A percentile compares a stretch with the other conserved stretches of the same genome.
Evolutionary conservation across 2,329 filamentous ascomycete species (phyloP).

Genomic region (Monilinia fructigena): DNA sequence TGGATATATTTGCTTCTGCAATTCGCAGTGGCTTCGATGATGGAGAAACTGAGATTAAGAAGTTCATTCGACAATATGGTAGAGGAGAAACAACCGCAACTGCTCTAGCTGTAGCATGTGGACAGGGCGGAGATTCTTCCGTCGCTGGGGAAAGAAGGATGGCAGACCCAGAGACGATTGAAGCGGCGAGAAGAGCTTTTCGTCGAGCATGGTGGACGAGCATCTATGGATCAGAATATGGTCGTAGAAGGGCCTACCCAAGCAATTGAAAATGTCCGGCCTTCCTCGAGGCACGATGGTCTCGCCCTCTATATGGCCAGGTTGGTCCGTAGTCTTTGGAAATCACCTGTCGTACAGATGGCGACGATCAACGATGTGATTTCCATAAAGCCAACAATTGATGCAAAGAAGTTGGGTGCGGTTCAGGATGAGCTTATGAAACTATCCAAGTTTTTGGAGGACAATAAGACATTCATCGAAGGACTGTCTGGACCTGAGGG

Average conservation of each 20-base stretch:
- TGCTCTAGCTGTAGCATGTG: conserved; percentile 90
- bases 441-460: conserved; percentile 76
- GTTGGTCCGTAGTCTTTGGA: conserved; percentile 88
- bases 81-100: conserved; percentile 86
- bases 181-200: conserved; percentile 86
- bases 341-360: conserved; percentile 64
- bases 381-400: conserved; percentile 65
- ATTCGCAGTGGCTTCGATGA: conserved; percentile 75
- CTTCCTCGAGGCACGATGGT: conserved; percentile 86
- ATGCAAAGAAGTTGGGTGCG: conserved; percentile 64
- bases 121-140: conserved; percentile 75
- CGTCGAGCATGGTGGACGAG: conserved; percentile 88
- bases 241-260: conserved; percentile 58
- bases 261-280: conserved; percentile 76
- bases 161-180: conserved; percentile 81
- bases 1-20: conserved; percentile 86
- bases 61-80: conserved; percentile 83
- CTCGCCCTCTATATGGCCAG: conserved; percentile 84
- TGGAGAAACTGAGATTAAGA: conserved; percentile 77
- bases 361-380: conserved; percentile 59
- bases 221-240: conserved; percentile 77
- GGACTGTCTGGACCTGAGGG: conserved; percentile 89
- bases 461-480: conserved; percentile 90
- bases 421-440: conserved; percentile 80
- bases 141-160: conserved; percentile 65